These are phyloP conservation scores for Medicago ruthenica DNA, from an alignment of 306 rosid genomes.

Conservation along the genomic window DNA sequence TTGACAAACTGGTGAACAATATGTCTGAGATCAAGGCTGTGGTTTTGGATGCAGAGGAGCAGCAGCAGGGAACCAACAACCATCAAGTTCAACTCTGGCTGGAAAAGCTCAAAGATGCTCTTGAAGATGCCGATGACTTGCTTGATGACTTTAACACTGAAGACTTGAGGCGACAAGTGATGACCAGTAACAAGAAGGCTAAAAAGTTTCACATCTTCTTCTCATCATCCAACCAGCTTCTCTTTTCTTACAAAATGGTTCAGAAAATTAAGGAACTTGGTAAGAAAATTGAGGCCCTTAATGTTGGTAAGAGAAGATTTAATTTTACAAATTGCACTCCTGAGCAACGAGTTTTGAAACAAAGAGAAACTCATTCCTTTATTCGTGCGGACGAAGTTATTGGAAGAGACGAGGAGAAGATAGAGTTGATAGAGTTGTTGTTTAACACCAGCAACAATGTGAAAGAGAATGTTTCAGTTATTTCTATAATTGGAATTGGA, in stretches of 20 bases:
- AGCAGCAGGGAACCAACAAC: slow-evolving; percentile 6
- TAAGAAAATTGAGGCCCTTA: neutral
- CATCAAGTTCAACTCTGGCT: slow-evolving; percentile 14
- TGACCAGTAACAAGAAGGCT: neutral
- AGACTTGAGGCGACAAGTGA: neutral
- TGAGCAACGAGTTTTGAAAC: neutral
- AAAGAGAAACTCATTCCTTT: slow-evolving; percentile 5
- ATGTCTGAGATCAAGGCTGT: slow-evolving; percentile 6
- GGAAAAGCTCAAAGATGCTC: slow-evolving; percentile 6
- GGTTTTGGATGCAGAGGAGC: slow-evolving; percentile 27
- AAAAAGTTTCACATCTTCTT: neutral
- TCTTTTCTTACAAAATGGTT: neutral
- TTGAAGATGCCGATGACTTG: slow-evolving; percentile 2
- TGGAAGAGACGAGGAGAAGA: slow-evolving; percentile 32
- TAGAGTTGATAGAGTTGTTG: neutral
- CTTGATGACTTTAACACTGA: slow-evolving; percentile 13
- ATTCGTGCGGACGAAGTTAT: neutral
- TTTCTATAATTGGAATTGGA: slow-evolving; percentile 33
- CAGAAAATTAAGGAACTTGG: neutral
- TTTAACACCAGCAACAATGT: neutral
- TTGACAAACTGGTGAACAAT: neutral
- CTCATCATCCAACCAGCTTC: neutral
- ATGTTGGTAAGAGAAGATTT: neutral
- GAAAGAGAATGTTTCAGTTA: neutral
- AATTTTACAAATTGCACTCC: neutral